phyloP scores from a whole-genome alignment of 2,329 filamentous ascomycete genomes.

The Alternaria gansuensis region DNA sequence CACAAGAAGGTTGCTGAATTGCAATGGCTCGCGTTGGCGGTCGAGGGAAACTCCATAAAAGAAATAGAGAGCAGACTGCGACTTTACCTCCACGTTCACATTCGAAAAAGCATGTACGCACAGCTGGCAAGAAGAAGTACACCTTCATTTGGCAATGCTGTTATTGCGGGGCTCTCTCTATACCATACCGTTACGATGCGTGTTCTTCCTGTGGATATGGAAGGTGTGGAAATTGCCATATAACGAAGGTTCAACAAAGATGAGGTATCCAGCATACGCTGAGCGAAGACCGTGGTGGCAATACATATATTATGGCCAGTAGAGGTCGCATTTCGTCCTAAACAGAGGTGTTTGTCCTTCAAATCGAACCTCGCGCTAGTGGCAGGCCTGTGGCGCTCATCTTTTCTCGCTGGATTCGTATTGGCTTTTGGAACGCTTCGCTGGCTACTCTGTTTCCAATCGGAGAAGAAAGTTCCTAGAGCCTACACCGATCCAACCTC shows the following conservation, averaged over 20 bases:
- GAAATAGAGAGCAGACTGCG: background rate
- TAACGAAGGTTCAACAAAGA: constrained; percentile 2
- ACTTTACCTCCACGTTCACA: background rate
- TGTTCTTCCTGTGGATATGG: background rate
- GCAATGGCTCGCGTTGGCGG: background rate
- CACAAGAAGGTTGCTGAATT: background rate
- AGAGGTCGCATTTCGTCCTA: too few species aligned
- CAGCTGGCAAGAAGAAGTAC: background rate
- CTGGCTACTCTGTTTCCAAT: too few species aligned
- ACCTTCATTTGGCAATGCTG: constrained; percentile 4
- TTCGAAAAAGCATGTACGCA: background rate
- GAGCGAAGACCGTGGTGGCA: background rate
- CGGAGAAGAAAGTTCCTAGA: too few species aligned
- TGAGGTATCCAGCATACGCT: background rate
- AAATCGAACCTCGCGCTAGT: too few species aligned
- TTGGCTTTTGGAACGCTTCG: too few species aligned
- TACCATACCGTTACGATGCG: background rate
- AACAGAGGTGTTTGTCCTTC: too few species aligned
- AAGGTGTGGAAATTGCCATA: background rate
- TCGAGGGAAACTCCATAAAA: background rate
- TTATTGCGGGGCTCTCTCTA: background rate
- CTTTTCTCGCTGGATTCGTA: too few species aligned
- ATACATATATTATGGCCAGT: background rate
- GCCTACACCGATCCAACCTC: too few species aligned
- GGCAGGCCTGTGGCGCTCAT: too few species aligned